phyloP scores from a whole-genome alignment of 306 rosid species.

The Corylus heterophylla region DNA sequence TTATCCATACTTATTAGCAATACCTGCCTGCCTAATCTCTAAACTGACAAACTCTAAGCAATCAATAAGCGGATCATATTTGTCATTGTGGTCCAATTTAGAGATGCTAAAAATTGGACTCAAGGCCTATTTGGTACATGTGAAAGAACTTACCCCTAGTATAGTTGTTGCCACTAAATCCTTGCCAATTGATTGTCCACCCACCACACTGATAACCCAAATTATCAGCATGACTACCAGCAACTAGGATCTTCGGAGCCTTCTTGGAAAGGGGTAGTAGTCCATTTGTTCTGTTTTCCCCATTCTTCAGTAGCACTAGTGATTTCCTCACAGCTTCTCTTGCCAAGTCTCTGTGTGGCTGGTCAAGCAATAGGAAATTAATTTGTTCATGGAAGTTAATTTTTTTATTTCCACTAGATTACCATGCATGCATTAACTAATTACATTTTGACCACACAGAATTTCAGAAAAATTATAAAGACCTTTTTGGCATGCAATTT shows the following conservation, averaged over 20 bases:
- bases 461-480: not conserved
- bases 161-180: slow-evolving; percentile 71
- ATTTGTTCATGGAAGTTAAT: slow-evolving; percentile 8
- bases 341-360: slow-evolving; percentile 88
- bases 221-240: slow-evolving; percentile 92
- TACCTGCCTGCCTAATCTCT: not conserved
- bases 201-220: slow-evolving; percentile 99
- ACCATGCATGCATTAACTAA: not conserved
- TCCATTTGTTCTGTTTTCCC: slow-evolving; percentile 62
- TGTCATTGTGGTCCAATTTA: not conserved
- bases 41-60: not conserved
- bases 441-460: not conserved
- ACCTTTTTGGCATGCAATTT: not conserved
- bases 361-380: slow-evolving; percentile 27
- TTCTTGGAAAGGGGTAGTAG: slow-evolving; percentile 84
- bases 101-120: not conserved
- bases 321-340: slow-evolving; percentile 97
- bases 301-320: slow-evolving; percentile 85
- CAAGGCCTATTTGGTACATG: not conserved
- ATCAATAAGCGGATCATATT: not conserved
- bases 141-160: slow-evolving; percentile 66
- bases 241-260: slow-evolving; percentile 64
- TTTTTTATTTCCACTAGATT: not conserved
- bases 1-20: not conserved
- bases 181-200: slow-evolving; percentile 97